Evolutionary conservation across 371 early-diverging fungal species (phyloP), one percentile per base, ranked within the genome.

Genomic region (Gilbertella persicaria): DNA sequence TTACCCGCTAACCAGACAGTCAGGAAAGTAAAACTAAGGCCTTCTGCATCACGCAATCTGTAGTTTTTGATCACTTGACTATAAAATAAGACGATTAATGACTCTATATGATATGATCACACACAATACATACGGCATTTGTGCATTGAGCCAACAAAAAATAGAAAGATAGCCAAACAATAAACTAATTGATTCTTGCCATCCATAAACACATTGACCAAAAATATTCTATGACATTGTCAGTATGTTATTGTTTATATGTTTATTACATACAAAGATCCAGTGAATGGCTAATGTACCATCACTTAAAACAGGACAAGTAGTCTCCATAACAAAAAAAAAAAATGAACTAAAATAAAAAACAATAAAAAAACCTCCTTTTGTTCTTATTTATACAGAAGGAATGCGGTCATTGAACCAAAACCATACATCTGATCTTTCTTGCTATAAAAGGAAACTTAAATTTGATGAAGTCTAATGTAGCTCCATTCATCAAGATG

Each of bases 131-230:
- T 89, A 87, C 77, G 91, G 91, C 66, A 89, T 70, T 71, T 90
- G 89, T 30, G 89, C 90, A 67, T 83, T 87, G 13, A 91, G 49
- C 91, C 91, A 91, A 60, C 80, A 86, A 14, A 71, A 52, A 38
- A 91, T 86, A 1, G 89, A 88, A 6, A 79, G 33, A 52, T 86
- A 88, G 0, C 90, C 90, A 45, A 85, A 64, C 14, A 72, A 26
- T 37, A 76, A 29, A 43, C 64, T 64, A 33, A 73, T 55, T 53
- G 53, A 70, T 42, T 66, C 83, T 36, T 59, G 75, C 59, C 66
- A 73, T 51, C 74, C 67, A 53, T 74, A 83, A 42, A 78, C 74
- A 56, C 85, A 85, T 55, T 80, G 76, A 45, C 80, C 78, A 58
- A 83, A 75, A 19, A 84, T 36, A 13, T 60, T 58, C 80, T 79